These are phyloP conservation scores for Rhynchospora tenuis DNA, from an alignment of 176 grass and related monocot species.

Conservation along the genomic window DNA sequence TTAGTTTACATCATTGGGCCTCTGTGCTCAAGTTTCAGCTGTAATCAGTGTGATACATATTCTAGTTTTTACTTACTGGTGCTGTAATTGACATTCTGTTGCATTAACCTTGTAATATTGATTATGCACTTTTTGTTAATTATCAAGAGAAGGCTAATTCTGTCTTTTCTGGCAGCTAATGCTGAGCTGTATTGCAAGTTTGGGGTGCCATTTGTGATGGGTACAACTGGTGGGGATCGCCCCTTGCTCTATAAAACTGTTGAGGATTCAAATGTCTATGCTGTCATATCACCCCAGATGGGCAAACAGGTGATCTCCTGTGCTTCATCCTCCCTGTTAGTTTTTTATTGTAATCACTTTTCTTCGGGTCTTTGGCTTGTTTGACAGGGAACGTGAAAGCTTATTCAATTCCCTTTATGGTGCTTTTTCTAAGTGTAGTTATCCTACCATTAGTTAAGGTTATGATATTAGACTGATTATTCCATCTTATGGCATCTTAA, in stretches of 20 bases:
- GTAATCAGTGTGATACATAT: neutral
- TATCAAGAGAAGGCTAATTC: neutral
- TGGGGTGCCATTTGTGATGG: slow-evolving; percentile 88
- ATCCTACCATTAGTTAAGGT: neutral
- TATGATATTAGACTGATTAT: neutral
- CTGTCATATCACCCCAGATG: slow-evolving; percentile 95
- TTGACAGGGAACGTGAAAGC: neutral
- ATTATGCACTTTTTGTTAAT: slow-evolving; percentile 10
- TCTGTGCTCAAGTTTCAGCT: neutral
- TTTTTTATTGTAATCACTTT: slow-evolving; percentile 5
- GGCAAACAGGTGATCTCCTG: slow-evolving; percentile 66
- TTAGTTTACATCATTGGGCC: neutral
- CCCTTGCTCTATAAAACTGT: slow-evolving; percentile 62
- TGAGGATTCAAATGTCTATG: slow-evolving; percentile 67
- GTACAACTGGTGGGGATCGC: slow-evolving; percentile 78
- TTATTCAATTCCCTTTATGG: neutral
- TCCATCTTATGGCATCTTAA: neutral
- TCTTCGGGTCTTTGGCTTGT: neutral
- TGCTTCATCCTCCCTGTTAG: neutral
- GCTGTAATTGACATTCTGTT: neutral
- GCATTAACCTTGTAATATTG: neutral
- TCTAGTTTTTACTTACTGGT: neutral
- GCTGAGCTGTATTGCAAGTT: slow-evolving; percentile 85
- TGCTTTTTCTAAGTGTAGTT: neutral
- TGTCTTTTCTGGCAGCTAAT: slow-evolving; percentile 40